Base-by-base conservation (phyloP, 2,329 filamentous ascomycete genomes). In the Monilinia laxa region DNA sequence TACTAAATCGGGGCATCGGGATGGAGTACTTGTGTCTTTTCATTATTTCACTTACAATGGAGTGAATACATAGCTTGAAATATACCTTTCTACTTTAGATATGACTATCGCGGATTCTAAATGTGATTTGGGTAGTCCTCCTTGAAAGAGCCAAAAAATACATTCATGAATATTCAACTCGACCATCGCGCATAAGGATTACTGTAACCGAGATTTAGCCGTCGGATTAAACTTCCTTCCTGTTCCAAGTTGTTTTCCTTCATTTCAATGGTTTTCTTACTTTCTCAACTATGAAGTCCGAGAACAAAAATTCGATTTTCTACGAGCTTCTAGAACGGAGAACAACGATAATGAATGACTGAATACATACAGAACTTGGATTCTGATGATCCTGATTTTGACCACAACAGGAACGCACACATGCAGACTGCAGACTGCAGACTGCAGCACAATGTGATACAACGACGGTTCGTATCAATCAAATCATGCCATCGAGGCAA, bases 331-430 rank as follows among this genome's bases (percentile, higher is more conserved):
- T 12, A 6, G 10, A 14, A 2, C 4, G 20, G 10, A 38, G 4
- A 38, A 23, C 20, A 51, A 40, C 14, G 20, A 51, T 38, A 38
- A 47, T 38, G 28, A 14, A 38, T 59, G 63, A 18, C 31, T 52
- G 23, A 40, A 14, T 38, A n/a, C 28, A 25, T 35, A 38, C 25
- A 58, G 45, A 59, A 59, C 35, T 23, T 65, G 63, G 40, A 16
- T 40, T 23, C n/a, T 51, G 28, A 59, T 52, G 31, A 65, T 40
- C 12, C 12, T 40, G 38, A 40, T 40, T 40, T 42, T 14, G 40
- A 42, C 40, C 40, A 42, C 14, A 42, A 10, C 54, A 65, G 40
- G 23, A 65, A n/a, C 63, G 25, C 54, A 45, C 57, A 60, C 25
- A n/a, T 31, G 28, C 31, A 60, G 14, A 20, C 20, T 51, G 28